A percentile compares a stretch with the other conserved stretches of the same genome.
Conservation (phyloP, 345 rosid genomes). For the Citrus hindsii region DNA sequence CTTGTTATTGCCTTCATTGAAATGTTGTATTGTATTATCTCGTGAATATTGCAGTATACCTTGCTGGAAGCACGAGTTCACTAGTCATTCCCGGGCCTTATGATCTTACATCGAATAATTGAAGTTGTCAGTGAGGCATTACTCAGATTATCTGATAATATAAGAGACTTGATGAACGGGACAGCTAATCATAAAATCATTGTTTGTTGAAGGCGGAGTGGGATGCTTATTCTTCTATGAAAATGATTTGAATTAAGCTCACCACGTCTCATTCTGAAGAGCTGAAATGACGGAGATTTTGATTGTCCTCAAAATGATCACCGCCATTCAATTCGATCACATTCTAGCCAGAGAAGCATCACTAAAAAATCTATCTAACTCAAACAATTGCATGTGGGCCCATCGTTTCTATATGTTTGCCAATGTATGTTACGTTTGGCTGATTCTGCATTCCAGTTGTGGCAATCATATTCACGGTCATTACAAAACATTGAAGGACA, state of each 20-base stretch:
- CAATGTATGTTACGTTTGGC: not conserved
- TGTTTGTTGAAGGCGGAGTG: too few species aligned
- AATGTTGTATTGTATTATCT: not conserved
- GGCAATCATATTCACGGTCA: not conserved
- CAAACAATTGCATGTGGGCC: not conserved
- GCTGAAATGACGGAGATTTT: constrained; percentile 16
- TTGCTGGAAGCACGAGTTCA: not conserved
- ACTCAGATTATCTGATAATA: not conserved
- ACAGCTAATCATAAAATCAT: too few species aligned
- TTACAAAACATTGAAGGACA: constrained; percentile 1
- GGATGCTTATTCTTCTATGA: too few species aligned
- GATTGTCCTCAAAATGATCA: constrained; percentile 13
- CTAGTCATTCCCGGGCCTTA: not conserved
- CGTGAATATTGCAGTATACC: not conserved
- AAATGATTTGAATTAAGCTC: too few species aligned
- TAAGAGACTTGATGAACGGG: not conserved
- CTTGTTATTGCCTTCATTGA: not conserved
- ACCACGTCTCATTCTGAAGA: not conserved
- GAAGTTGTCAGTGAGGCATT: not conserved
- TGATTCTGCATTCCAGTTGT: not conserved
- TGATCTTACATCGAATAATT: not conserved
- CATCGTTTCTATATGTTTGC: not conserved
- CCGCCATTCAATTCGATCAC: constrained; percentile 6
- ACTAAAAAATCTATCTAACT: constrained; percentile 1
- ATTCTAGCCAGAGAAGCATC: constrained; percentile 17